Conservation (phyloP, 495 filamentous ascomycete species). For the Trichoderma reesei region DNA sequence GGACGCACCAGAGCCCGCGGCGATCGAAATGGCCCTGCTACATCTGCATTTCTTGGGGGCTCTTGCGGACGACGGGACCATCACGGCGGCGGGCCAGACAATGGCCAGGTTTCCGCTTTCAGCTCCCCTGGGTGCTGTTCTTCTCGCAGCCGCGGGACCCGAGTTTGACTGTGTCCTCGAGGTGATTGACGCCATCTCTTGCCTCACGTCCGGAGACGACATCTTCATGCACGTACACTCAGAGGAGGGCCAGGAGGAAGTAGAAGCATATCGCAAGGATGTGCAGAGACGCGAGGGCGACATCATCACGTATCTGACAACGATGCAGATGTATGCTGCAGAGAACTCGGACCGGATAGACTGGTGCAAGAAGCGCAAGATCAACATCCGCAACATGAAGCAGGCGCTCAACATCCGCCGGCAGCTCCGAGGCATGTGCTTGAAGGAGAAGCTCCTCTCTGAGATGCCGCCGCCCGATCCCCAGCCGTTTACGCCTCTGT, state of each 20-base stretch:
- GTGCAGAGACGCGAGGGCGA: conserved; percentile 79
- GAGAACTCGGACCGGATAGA: conserved; percentile 62
- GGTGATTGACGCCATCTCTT: conserved; percentile 84
- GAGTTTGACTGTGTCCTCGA: conserved; percentile 65
- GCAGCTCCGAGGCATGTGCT: conserved; percentile 64
- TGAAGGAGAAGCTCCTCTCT: conserved; percentile 36
- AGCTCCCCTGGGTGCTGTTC: conserved; percentile 68
- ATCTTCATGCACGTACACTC: conserved; percentile 73
- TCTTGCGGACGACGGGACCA: conserved; percentile 57
- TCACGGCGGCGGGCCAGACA: conserved; percentile 63
- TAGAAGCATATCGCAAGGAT: conserved; percentile 60
- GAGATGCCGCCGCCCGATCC: conserved; percentile 33
- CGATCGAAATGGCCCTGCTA: conserved; percentile 73
- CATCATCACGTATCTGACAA: conserved; percentile 73
- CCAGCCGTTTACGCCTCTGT: conserved; percentile 36
- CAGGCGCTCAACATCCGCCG: conserved; percentile 67
- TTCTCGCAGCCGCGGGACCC: conserved; percentile 67
- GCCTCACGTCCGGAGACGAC: conserved; percentile 73
- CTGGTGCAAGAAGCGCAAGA: conserved; percentile 70
- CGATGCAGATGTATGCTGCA: conserved; percentile 69
- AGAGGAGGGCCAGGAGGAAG: conserved; percentile 73
- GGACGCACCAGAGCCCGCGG: conserved; percentile 65
- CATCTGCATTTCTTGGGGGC: conserved; percentile 72
- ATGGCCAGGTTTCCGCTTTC: conserved; percentile 78
- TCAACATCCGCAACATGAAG: conserved; percentile 76